These are phyloP conservation scores for Aphanomyces astaci DNA, from an alignment of 352 stramenopile species.

Conservation along the genomic window DNA sequence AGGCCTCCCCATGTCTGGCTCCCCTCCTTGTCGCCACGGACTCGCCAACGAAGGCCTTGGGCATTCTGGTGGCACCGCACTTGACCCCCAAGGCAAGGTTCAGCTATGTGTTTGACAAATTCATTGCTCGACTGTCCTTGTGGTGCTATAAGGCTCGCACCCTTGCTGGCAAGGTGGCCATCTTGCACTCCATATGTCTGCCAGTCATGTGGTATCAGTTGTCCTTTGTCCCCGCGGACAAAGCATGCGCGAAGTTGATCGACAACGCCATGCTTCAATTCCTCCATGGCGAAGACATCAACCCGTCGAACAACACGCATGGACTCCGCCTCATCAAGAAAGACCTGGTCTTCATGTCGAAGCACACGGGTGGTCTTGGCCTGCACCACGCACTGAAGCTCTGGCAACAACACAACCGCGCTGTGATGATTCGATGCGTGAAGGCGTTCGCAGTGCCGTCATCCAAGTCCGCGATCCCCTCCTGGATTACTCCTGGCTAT, in stretches of 20 bases:
- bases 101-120: conserved; percentile 2
- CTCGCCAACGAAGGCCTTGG: background rate
- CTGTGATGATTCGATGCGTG: background rate
- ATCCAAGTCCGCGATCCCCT: background rate
- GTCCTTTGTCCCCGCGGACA: background rate
- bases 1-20: background rate
- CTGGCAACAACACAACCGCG: background rate
- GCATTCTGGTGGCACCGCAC: conserved; percentile 3
- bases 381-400: background rate
- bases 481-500: background rate
- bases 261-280: conserved; percentile 6
- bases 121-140: background rate
- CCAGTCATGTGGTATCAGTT: conserved; percentile 13
- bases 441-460: background rate
- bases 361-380: background rate
- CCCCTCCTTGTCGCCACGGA: background rate
- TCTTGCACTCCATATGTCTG: conserved; percentile 6
- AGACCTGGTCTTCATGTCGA: background rate
- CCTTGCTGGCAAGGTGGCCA: background rate
- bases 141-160: background rate
- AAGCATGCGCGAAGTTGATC: background rate
- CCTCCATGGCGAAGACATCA: conserved; percentile 8
- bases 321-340: conserved; percentile 1
- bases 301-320: background rate
- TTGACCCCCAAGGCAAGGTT: background rate